These are phyloP conservation scores for Fusarium nelsonii DNA, from an alignment of 2,329 filamentous ascomycete genomes.

Conservation along the genomic window DNA sequence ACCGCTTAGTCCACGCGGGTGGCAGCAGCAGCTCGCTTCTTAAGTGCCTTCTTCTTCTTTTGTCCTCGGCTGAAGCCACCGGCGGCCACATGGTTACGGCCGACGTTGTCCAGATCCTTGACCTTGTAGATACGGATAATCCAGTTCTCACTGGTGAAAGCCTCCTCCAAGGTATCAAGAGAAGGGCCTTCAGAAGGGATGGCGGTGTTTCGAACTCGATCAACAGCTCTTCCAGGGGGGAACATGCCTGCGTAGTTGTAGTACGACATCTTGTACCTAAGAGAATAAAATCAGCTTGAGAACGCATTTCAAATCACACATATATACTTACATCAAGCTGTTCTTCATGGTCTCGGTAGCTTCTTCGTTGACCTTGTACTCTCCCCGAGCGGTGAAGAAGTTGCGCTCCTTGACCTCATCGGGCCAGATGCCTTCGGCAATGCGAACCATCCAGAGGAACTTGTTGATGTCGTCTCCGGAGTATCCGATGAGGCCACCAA, in stretches of 20 bases:
- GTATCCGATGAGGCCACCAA: slow-evolving; percentile 95
- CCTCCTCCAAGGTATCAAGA: slow-evolving; percentile 92
- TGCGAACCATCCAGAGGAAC: slow-evolving; percentile 99
- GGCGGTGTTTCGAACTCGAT: slow-evolving; percentile 85
- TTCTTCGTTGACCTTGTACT: slow-evolving; percentile 93
- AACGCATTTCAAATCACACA: background rate
- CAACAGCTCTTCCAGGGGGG: slow-evolving; percentile 88
- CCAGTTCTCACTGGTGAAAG: slow-evolving; percentile 99
- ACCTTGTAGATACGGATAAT: slow-evolving; percentile 99
- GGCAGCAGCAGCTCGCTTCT: slow-evolving; percentile 78
- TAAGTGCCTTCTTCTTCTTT: slow-evolving; percentile 83
- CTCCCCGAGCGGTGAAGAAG: slow-evolving; percentile 93
- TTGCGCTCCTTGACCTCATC: slow-evolving; percentile 97
- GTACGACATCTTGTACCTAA: slow-evolving; percentile 99
- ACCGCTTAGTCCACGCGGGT: slow-evolving; percentile 75
- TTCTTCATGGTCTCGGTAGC: slow-evolving; percentile 98
- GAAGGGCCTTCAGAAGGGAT: slow-evolving; percentile 88
- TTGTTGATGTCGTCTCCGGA: slow-evolving; percentile 99
- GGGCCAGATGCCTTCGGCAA: slow-evolving; percentile 99
- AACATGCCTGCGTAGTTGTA: slow-evolving; percentile 96
- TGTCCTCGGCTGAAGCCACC: slow-evolving; percentile 80
- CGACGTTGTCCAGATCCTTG: slow-evolving; percentile 97
- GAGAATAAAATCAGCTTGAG: slow-evolving; percentile 26
- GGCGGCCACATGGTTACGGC: slow-evolving; percentile 81
- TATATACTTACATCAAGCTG: slow-evolving; percentile 89